A percentile compares a stretch with the other conserved stretches of the same genome.
These are phyloP conservation scores for Falciphora oryzae DNA, from an alignment of 2,329 filamentous ascomycete genomes.

Conservation along the genomic window DNA sequence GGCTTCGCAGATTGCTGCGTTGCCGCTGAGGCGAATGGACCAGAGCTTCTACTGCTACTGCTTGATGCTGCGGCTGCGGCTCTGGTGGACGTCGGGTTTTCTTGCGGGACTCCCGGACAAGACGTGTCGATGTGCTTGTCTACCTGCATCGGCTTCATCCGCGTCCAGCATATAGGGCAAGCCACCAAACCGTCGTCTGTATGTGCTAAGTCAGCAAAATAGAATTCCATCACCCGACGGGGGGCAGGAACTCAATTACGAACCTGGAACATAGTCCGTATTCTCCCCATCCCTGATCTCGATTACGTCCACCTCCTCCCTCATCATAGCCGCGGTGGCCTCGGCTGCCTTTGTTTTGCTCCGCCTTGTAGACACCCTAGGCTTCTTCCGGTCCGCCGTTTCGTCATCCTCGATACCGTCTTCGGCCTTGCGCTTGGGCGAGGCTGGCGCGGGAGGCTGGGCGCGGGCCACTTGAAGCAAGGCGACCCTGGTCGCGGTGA, in stretches of 20 bases:
- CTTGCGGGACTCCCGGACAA: conserved; percentile 31
- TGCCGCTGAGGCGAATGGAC: background rate
- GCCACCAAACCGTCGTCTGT: conserved; percentile 68
- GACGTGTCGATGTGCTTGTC: conserved; percentile 75
- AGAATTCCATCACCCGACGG: conserved; percentile 13
- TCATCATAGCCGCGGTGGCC: conserved; percentile 29
- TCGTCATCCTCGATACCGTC: conserved; percentile 24
- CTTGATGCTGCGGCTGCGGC: background rate
- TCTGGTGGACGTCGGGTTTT: background rate
- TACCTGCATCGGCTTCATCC: conserved; percentile 75
- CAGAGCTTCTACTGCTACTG: background rate
- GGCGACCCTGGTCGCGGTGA: conserved; percentile 56
- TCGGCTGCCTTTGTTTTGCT: conserved; percentile 37
- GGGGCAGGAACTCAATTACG: conserved; percentile 1
- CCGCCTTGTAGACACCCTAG: conserved; percentile 46
- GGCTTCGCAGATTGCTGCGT: conserved; percentile 23
- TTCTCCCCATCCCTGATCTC: conserved; percentile 30
- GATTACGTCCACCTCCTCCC: conserved; percentile 21
- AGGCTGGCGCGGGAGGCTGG: conserved; percentile 23
- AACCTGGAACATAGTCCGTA: conserved; percentile 26
- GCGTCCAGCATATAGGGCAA: conserved; percentile 74
- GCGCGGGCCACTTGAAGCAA: conserved; percentile 59
- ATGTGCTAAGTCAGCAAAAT: conserved; percentile 1
- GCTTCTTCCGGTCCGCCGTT: conserved; percentile 36
- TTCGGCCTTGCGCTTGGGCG: conserved; percentile 48